Base-by-base conservation (phyloP, 768 basidiomycete species). In the Boletus rex-veris region DNA sequence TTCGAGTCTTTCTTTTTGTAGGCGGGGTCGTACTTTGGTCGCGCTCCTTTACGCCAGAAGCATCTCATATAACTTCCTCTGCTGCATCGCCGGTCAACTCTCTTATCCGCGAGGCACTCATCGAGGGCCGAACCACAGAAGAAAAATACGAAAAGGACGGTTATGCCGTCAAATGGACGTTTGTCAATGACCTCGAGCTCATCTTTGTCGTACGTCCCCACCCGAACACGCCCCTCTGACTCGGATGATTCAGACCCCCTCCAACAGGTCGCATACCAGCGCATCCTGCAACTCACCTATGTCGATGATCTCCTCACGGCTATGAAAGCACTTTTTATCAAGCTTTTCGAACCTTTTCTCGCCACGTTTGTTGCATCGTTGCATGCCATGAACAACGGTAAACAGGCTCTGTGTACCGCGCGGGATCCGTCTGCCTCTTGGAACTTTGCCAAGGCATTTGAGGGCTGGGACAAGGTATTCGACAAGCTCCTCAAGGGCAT, bases 21-120 rank as follows among this genome's bases (percentile, higher is more conserved):
- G 94, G 93, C 54, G 96, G 96, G 33, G 76, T 97, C 51, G 88
- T 98, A 35, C 80, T 98, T 33, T 98, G 94, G 94, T 92, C 92
- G 24, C 83, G 87, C 45, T 94, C 95, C 3, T 98, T 96, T 74
- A 96, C 94, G 0, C 94, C 95, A 5, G 84, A 89, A 19, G 88
- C 90, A 42, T 78, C 82, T 6, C 77, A 83, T 12, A 74, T 90
- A 37, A 81, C 84, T 28, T 77, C 82, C 39, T 86, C 89, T 18
- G 75, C 88, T 3, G 76, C 86, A 14, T 92, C 90, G 2, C 93
- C 92, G 3, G 84, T 95, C 51, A 94, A 94, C 73, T 82, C 88
- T 24, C 85, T 96, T 64, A 85, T 96, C 60, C 85, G 88, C 39
- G 91, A 94, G 58, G 91, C 91, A 5, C 80, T 98, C 51, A 96